A percentile compares a stretch with the other conserved stretches of the same genome.
These are phyloP conservation scores for Komagataella pastoris DNA, from an alignment of 805 yeast genomes.

Conservation along the genomic window DNA sequence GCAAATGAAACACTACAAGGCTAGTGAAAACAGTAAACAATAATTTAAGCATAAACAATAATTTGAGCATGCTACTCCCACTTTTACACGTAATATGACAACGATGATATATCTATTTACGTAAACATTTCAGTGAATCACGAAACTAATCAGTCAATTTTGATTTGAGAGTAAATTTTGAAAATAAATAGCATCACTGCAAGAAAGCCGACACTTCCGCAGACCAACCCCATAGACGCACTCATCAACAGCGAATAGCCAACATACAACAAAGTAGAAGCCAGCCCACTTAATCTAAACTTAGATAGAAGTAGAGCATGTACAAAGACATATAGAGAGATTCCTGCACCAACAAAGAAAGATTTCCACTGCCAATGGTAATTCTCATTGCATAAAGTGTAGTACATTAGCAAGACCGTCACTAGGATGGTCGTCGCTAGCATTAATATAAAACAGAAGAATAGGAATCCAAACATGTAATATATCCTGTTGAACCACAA, in stretches of 20 bases:
- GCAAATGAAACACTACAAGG: constrained; percentile 24
- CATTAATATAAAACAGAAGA: constrained; percentile 79
- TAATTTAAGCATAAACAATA: neutral
- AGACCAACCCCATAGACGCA: constrained; percentile 57
- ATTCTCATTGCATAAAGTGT: constrained; percentile 79
- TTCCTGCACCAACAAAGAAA: constrained; percentile 76
- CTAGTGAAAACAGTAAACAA: neutral
- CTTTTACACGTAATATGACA: neutral
- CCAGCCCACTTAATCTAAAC: constrained; percentile 57
- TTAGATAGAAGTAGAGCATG: constrained; percentile 70
- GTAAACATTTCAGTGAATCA: neutral
- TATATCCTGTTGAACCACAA: constrained; percentile 88
- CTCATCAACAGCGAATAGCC: constrained; percentile 76
- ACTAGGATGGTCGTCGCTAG: constrained; percentile 69
- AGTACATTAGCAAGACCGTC: constrained; percentile 69
- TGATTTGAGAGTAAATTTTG: constrained; percentile 72
- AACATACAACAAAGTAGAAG: constrained; percentile 65
- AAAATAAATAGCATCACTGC: constrained; percentile 63
- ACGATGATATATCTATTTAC: neutral
- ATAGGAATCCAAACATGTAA: constrained; percentile 96
- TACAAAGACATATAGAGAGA: constrained; percentile 70
- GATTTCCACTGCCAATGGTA: constrained; percentile 98
- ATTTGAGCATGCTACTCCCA: neutral
- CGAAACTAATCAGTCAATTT: constrained; percentile 47
- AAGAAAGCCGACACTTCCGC: constrained; percentile 82